phyloP scores from a whole-genome alignment of 345 rosid genomes.

The Heritiera fomes region DNA sequence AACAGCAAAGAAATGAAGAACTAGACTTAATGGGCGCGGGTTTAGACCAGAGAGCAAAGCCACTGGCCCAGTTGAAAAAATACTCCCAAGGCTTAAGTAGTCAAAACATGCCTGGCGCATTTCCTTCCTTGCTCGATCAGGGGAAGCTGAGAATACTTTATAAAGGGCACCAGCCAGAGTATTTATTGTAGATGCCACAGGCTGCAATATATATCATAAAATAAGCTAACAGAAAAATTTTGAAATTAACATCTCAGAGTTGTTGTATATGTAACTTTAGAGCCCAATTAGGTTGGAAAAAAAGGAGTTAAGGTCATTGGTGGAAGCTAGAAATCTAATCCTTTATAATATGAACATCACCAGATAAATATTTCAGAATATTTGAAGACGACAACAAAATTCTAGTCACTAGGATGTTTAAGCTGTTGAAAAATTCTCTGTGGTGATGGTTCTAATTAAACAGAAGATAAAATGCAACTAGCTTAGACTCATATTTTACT shows the following conservation, averaged over 20 bases:
- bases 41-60: conserved; percentile 56
- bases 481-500: background rate
- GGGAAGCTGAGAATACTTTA: conserved; percentile 48
- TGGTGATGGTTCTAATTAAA: background rate
- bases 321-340: background rate
- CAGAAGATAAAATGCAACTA: background rate
- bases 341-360: background rate
- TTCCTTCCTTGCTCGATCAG: conserved; percentile 52
- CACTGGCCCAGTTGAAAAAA: conserved; percentile 48
- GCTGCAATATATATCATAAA: conserved; percentile 28
- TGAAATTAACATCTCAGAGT: background rate
- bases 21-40: conserved; percentile 47
- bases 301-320: background rate
- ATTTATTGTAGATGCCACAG: conserved; percentile 58
- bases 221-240: background rate
- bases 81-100: conserved; percentile 55
- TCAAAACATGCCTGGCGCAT: conserved; percentile 60
- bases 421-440: background rate
- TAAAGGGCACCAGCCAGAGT: conserved; percentile 56
- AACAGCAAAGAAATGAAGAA: conserved; percentile 56
- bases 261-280: background rate
- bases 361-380: background rate
- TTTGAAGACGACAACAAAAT: background rate
- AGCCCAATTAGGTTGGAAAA: background rate
- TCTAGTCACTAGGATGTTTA: background rate